Base-by-base conservation (phyloP, 2,329 filamentous ascomycete genomes). In the Ambrosiella beaveri region DNA sequence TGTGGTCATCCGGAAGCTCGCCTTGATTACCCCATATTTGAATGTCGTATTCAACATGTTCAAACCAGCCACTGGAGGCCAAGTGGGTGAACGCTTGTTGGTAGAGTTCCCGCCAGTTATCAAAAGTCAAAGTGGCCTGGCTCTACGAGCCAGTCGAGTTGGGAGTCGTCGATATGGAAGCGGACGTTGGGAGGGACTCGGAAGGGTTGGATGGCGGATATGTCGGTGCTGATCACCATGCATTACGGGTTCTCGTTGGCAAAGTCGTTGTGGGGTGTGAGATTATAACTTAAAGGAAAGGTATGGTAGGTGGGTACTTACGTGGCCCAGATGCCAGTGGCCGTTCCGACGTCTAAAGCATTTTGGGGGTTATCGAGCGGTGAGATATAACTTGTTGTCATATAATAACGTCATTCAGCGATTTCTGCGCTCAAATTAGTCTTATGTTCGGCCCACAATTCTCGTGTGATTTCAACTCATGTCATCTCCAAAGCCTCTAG, bases 91-190 rank as follows among this genome's bases (percentile, higher is more conserved):
- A 78, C 0, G 74, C 67, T 59, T 79, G 76, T 11, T 66, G 66
- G 60, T 84, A 74, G 7, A 85, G 68, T 9, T 73, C 68, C 17
- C 71, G 70, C 70, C 80, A 85, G 62, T 81, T 74, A 1, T 71
- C 67, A 62, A 84, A 77, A 76, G 66, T 84, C 80, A 63, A 82
- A 74, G 62, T 73, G 64, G 47, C 73, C 64, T 2, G 67, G 64
- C 8, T 65, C 61, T 39, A 64, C 65, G 0, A 77, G 70, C 79
- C 80, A 82, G 0, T 66, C 64, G 36, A 55, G 65, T 50, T 60
- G 65, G 60, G 58, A 66, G 61, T 68, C 69, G 52, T 68, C 71
- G 59, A 72, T 66, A 13, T 70, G 64, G 53, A 72, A 71, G 2
- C 63, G 62, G 4, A 69, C 55, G n/a, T 71, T 71, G 2, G 70